Evolutionary conservation across 164 flowering plant genomes (phyloP).

Genomic region (Tinospora cordifolia): DNA sequence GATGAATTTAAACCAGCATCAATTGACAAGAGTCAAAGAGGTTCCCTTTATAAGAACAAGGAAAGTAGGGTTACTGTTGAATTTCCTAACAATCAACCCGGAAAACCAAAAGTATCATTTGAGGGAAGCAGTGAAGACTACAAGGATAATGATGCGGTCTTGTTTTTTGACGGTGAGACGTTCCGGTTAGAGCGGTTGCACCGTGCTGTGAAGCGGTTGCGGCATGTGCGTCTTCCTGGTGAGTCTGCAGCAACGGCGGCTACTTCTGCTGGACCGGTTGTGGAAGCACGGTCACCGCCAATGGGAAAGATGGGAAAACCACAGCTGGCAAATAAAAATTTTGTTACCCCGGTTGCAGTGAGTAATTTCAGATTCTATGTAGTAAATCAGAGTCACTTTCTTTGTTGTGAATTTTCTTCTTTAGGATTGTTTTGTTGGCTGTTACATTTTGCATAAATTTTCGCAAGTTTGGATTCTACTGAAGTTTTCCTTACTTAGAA

Average conservation of each 20-base stretch:
- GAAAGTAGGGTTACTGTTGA: conserved; percentile 77
- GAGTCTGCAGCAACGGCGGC: conserved; percentile 44
- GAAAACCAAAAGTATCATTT: conserved; percentile 70
- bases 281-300: conserved; percentile 47
- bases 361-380: conserved; percentile 17
- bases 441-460: neutral
- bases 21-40: conserved; percentile 70
- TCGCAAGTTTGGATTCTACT: neutral
- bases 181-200: conserved; percentile 79
- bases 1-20: conserved; percentile 91
- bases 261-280: conserved; percentile 13
- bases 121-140: conserved; percentile 80
- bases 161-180: conserved; percentile 75
- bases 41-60: conserved; percentile 65
- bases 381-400: neutral
- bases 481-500: neutral
- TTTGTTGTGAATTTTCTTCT: neutral
- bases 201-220: conserved; percentile 79
- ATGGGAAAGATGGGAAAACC: conserved; percentile 37
- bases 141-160: conserved; percentile 79
- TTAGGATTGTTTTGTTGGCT: neutral
- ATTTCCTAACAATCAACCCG: conserved; percentile 69
- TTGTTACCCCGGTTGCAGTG: conserved; percentile 41
- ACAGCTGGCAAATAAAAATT: conserved; percentile 23
- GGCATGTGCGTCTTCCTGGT: conserved; percentile 57